Conservation (phyloP, 179 eudicot species). For the Carnegiea gigantea region DNA sequence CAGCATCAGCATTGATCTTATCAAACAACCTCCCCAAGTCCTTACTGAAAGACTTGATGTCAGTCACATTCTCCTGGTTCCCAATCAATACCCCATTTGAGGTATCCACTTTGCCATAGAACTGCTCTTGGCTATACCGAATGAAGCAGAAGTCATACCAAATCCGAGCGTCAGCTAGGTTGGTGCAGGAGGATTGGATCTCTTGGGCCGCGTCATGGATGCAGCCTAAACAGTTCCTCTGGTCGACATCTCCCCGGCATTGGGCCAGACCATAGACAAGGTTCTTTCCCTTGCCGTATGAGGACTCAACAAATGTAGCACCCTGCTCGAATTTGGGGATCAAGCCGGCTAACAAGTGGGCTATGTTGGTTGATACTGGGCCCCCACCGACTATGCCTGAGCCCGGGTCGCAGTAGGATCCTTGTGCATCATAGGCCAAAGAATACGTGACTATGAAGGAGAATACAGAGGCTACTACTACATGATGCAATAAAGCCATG, state of each 20-base stretch:
- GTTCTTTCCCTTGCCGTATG: constrained; percentile 31
- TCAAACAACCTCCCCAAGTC: constrained; percentile 36
- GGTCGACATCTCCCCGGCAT: constrained; percentile 56
- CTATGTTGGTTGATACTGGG: constrained; percentile 38
- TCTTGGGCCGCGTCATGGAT: constrained; percentile 42
- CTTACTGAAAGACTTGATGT: constrained; percentile 38
- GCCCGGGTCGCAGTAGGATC: constrained; percentile 34
- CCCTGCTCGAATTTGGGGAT: constrained; percentile 27
- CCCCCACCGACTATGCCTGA: constrained; percentile 20
- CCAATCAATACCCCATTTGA: constrained; percentile 24
- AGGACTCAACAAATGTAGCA: constrained; percentile 38
- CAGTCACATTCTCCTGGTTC: constrained; percentile 42
- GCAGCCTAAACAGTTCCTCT: constrained; percentile 49
- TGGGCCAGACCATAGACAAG: constrained; percentile 57
- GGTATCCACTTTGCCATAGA: constrained; percentile 51
- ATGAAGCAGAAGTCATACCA: constrained; percentile 70
- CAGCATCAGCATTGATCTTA: constrained; percentile 35
- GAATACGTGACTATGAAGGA: constrained; percentile 23
- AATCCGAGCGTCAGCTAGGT: constrained; percentile 45
- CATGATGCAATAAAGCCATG: constrained; percentile 4
- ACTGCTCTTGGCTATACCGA: constrained; percentile 44
- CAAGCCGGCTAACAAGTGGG: constrained; percentile 30
- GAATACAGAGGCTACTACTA: neutral
- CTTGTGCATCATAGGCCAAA: constrained; percentile 43
- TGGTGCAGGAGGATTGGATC: constrained; percentile 36